phyloP scores from a whole-genome alignment of 2,329 filamentous ascomycete genomes.

The Immersiporthe knoxdaviesiana region DNA sequence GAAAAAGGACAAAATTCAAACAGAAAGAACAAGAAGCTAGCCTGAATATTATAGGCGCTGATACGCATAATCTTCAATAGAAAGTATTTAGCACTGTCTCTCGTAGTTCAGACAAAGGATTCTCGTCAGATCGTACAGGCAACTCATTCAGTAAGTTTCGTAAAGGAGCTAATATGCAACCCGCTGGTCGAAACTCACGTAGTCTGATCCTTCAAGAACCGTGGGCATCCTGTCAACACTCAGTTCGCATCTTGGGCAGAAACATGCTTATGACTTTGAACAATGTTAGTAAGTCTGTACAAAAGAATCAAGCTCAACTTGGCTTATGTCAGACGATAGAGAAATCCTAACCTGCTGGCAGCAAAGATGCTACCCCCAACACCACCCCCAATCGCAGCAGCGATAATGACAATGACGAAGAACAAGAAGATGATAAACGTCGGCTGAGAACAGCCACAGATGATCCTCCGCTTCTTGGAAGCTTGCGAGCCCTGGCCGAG shows the following conservation, averaged over 20 bases:
- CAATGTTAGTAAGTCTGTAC: not conserved
- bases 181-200: not conserved
- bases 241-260: not conserved
- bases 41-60: no score
- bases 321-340: no score
- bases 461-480: not conserved
- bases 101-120: no score
- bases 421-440: constrained; percentile 21
- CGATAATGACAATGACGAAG: constrained; percentile 20
- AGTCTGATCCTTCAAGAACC: not conserved
- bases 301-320: no score
- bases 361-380: constrained; percentile 19
- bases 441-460: constrained; percentile 22
- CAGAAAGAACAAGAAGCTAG: no score
- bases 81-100: no score
- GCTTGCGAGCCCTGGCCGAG: not conserved
- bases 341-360: constrained; percentile 4
- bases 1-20: no score
- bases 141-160: no score
- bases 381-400: constrained; percentile 21
- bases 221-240: not conserved
- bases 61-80: no score
- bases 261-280: not conserved
- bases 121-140: no score
- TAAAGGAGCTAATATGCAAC: no score